Evolutionary conservation across 257 asterid species (phyloP), one percentile per base, ranked within the genome.

Genomic region (Perilla frutescens): DNA sequence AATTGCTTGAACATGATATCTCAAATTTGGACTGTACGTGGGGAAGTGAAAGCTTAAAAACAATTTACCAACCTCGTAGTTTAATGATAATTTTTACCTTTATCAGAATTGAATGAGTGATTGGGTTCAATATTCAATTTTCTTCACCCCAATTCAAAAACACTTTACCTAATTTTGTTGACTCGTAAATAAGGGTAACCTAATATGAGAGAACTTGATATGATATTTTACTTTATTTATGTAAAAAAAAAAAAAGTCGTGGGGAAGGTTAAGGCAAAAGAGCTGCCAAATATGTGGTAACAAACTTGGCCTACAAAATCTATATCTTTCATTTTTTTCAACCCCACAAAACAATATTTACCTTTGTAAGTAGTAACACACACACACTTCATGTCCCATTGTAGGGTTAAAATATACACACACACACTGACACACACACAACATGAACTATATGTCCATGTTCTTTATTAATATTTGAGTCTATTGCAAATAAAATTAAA

Each of bases 231-330:
- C 66, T 70, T 76, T 56, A 58, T 40, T 41, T 1, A 14, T 14
- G 7, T 41, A 20, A 12, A 50, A 10, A 26, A 56, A 11, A 36
- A 57, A 44, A 74, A 58, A 41, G 74, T 44, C 55, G 66, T 6
- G 58, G 54, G 10, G 72, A 64, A 55, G 71, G 49, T 73, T 36
- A 70, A 53, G n/a, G 44, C 32, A 37, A 6, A 11, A 13, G 5
- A 45, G 37, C 31, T 9, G 65, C 54, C 70, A 72, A 61, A 70
- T 62, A 44, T 41, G 12, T 32, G 67, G 72, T 60, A 45, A 71
- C 78, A 66, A 59, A 60, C 71, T 69, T 61, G 55, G 81, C 70
- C 76, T 66, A 67, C 70, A 81, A 76, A 76, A 82, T 77, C 77
- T 76, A 48, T 41, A 1, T 1, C 74, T 71, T 72, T 71, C 73